Evolutionary conservation across 2,329 filamentous ascomycete species (phyloP).

Genomic region (Alternaria angustiovoidea): DNA sequence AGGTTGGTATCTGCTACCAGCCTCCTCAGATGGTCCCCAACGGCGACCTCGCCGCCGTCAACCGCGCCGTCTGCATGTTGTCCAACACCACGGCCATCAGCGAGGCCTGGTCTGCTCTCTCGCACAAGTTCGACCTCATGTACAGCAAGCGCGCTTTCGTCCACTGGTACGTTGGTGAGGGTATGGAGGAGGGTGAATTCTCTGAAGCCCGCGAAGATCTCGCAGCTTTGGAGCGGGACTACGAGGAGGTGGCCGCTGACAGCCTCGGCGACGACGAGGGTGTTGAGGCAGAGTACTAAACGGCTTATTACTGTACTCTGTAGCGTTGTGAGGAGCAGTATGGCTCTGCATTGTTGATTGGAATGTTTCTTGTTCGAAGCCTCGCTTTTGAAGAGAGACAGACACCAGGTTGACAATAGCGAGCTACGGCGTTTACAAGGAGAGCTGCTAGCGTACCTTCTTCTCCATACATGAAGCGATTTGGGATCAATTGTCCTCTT

Average conservation of each 20-base stretch:
- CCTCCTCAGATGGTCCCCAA: constrained; percentile 94
- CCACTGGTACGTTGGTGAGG: constrained; percentile 99
- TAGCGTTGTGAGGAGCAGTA: constrained; percentile 30
- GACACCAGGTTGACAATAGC: constrained; percentile 25
- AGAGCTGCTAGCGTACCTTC: constrained; percentile 25
- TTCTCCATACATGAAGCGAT: constrained; percentile 32
- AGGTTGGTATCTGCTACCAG: constrained; percentile 99
- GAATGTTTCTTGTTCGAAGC: constrained; percentile 31
- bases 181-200: constrained; percentile 99
- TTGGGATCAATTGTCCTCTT: constrained; percentile 36
- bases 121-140: constrained; percentile 99
- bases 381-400: constrained; percentile 28
- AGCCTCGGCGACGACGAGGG: constrained; percentile 87
- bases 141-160: constrained; percentile 99
- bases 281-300: constrained; percentile 89
- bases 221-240: constrained; percentile 96
- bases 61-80: constrained; percentile 98
- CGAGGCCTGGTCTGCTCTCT: constrained; percentile 96
- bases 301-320: constrained; percentile 27
- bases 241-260: constrained; percentile 95
- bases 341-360: constrained; percentile 40
- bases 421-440: constrained; percentile 32
- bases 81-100: constrained; percentile 98
- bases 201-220: constrained; percentile 98
- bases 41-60: constrained; percentile 96